phyloP scores from a whole-genome alignment of 164 flowering plant species.

The Nelumbo lutea region DNA sequence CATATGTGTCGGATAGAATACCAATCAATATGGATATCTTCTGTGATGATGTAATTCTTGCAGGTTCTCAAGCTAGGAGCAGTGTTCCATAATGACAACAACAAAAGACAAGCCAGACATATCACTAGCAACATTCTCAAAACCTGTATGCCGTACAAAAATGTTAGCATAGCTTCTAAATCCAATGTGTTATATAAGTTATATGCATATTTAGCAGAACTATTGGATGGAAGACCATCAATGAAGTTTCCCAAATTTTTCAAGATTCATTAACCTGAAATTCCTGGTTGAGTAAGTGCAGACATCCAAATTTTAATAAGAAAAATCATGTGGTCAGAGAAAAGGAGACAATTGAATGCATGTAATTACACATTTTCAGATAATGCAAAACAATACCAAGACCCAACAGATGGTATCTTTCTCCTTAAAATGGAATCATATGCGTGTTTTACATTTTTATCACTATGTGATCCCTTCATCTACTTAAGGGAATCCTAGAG shows the following conservation, averaged over 20 bases:
- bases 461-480: no score
- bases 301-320: neutral
- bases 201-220: neutral
- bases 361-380: no score
- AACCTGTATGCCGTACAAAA: slow-evolving; percentile 19
- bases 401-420: no score
- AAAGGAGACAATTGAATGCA: neutral
- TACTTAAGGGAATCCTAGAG: no score
- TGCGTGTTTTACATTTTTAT: no score
- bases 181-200: neutral
- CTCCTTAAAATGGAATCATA: no score
- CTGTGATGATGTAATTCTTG: neutral
- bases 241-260: neutral
- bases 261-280: neutral
- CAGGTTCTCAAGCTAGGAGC: neutral
- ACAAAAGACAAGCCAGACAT: neutral
- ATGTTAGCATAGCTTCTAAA: neutral
- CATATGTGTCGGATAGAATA: slow-evolving; percentile 46
- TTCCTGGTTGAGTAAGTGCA: neutral
- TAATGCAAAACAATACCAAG: no score
- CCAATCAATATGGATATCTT: slow-evolving; percentile 31
- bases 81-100: slow-evolving; percentile 13
- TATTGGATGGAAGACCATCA: neutral
- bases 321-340: neutral
- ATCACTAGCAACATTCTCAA: neutral